A percentile compares a stretch with the other conserved stretches of the same genome.
Evolutionary conservation across 2,329 filamentous ascomycete species (phyloP).

Genomic region (Trichoderma sp.): DNA sequence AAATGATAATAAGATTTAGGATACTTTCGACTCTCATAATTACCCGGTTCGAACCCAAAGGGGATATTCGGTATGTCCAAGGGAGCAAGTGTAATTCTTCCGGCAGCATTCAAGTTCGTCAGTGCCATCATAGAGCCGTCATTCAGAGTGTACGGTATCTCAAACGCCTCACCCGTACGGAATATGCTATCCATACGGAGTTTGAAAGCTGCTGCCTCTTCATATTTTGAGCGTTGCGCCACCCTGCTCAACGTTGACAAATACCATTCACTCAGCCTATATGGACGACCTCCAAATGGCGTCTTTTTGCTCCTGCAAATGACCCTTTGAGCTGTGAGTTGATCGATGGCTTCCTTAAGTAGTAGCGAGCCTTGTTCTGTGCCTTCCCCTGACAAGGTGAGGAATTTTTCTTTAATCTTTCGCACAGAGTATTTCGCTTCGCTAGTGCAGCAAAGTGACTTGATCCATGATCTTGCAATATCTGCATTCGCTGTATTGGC

Average conservation of each 20-base stretch:
- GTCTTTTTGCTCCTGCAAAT: slow-evolving; percentile 62
- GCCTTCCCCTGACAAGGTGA: slow-evolving; percentile 47
- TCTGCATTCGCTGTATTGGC: slow-evolving; percentile 26
- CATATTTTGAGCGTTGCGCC: slow-evolving; percentile 55
- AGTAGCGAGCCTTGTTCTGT: slow-evolving; percentile 44
- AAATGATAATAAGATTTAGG: slow-evolving; percentile 68
- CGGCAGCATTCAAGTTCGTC: slow-evolving; percentile 63
- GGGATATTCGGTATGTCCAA: slow-evolving; percentile 61
- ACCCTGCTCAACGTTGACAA: slow-evolving; percentile 57
- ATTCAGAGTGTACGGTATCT: slow-evolving; percentile 57
- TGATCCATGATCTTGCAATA: slow-evolving; percentile 60
- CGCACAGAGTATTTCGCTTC: slow-evolving; percentile 50
- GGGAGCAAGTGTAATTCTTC: slow-evolving; percentile 55
- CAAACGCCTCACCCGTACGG: slow-evolving; percentile 41
- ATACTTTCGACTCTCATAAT: slow-evolving; percentile 70
- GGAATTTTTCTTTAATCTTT: slow-evolving; percentile 52
- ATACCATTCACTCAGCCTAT: slow-evolving; percentile 62
- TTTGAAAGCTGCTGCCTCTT: slow-evolving; percentile 63
- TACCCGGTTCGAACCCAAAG: slow-evolving; percentile 69
- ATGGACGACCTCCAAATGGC: slow-evolving; percentile 60
- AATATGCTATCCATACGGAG: slow-evolving; percentile 59
- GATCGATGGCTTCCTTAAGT: slow-evolving; percentile 50
- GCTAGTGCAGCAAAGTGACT: slow-evolving; percentile 58
- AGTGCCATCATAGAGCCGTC: slow-evolving; percentile 69
- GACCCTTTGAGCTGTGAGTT: slow-evolving; percentile 53